Base-by-base conservation (phyloP, 345 rosid species). In the Melastoma malabathricum region DNA sequence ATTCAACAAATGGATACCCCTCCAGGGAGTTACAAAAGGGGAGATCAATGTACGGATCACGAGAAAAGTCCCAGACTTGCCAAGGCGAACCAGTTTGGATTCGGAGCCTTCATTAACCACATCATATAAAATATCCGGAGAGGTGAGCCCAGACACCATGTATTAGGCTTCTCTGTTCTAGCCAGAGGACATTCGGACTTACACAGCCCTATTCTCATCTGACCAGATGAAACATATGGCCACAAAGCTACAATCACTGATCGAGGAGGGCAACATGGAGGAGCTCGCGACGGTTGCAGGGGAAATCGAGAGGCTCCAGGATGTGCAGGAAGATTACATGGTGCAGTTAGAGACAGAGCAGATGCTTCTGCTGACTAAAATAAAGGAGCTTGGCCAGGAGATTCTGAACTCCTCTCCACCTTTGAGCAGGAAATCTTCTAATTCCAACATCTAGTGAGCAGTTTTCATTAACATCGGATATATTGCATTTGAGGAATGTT, bases 1-100 rank as follows among this genome's bases (percentile, higher is more conserved):
- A 63, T 68, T 81, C 0, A 95, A 92, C 65, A 92, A 87, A 68
- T 92, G 98, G 98, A 87, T 92, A 68, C 96, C 96, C 39, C 95
- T 92, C 55, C 96, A 84, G 70, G 96, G 96, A 49, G 98, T 92
- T 58, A 92, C 56, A 56, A 70, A 59, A 44, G 98, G 96, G 14
- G 98, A 92, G 76, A 77, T 92, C 64, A 96, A 70, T 39, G 34
- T 92, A 43, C 89, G 61, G 62, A 67, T 87, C 43, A 84, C 95
- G 10, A 74, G 90, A 69, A 82, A 76, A 77, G 65, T 87, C 72
- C 82, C 86, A 0, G 93, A 80, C 57, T 27, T 61, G 18, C 70
- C 45, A 18, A 81, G 69, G 76, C 70, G 74, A 17, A 23, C 64
- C 7, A 82, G 82, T 60, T 57, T 60, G 15, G 83, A 82, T 50